Percentiles rank a stretch among this genome's conserved stretches.
Evolutionary conservation across 169 alveolate species (phyloP).

Genomic region (Eimeria necatrix): DNA sequence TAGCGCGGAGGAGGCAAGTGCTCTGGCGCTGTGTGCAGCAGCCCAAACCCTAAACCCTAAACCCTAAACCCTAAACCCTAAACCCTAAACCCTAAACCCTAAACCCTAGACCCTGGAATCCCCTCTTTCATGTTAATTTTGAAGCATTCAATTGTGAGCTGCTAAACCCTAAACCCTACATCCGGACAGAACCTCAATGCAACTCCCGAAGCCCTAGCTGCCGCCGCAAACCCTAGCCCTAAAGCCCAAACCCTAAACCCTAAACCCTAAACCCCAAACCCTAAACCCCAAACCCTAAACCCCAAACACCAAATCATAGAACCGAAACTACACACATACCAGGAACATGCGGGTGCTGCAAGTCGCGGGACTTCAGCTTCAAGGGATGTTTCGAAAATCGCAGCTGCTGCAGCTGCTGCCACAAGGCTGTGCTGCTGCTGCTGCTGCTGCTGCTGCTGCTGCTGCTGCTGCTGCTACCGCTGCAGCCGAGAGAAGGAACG

Average conservation of each 20-base stretch:
- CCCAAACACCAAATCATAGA: conserved; percentile 69
- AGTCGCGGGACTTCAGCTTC: conserved; percentile 86
- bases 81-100: not conserved
- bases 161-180: not conserved
- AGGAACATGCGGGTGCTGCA: conserved; percentile 85
- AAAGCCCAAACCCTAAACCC: not conserved
- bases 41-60: conserved; percentile 5
- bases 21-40: conserved; percentile 86
- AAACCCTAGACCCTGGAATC: not conserved
- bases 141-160: not conserved
- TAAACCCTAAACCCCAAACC: not conserved
- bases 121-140: not conserved
- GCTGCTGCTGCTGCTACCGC: not conserved
- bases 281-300: conserved; percentile 36
- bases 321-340: conserved; percentile 77
- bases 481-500: not conserved
- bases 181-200: not conserved
- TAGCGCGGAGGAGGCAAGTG: conserved; percentile 85
- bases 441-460: not conserved
- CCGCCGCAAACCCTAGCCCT: not conserved
- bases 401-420: conserved; percentile 46
- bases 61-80: conserved; percentile 8
- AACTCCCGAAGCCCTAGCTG: not conserved
- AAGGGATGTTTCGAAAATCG: conserved; percentile 84
- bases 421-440: not conserved